Percentiles rank a stretch among this genome's conserved stretches.
phyloP scores from a whole-genome alignment of 257 asterid genomes.

The Plantago major region DNA sequence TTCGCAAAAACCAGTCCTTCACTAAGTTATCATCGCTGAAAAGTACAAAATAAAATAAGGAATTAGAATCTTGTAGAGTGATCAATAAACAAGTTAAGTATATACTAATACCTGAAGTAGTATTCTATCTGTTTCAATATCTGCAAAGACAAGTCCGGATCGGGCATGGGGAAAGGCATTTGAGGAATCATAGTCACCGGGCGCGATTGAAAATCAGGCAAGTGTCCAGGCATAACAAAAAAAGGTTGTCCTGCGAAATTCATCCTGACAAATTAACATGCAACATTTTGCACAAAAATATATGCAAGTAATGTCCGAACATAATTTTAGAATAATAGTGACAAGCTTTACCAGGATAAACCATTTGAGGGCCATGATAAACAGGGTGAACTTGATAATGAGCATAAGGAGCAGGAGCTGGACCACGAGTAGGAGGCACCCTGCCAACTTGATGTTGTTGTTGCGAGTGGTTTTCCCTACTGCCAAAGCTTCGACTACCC shows the following conservation, averaged over 20 bases:
- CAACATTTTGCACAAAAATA: neutral
- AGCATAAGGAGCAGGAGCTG: slow-evolving; percentile 39
- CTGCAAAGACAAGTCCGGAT: slow-evolving; percentile 50
- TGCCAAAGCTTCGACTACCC: slow-evolving; percentile 46
- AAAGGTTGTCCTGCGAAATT: slow-evolving; percentile 33
- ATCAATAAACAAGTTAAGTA: too few relatives aligned
- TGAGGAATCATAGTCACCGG: slow-evolving; percentile 27
- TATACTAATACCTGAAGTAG: slow-evolving; percentile 72
- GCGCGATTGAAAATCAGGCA: too few relatives aligned
- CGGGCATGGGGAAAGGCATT: slow-evolving; percentile 39
- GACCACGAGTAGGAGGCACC: slow-evolving; percentile 54
- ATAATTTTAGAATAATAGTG: too few relatives aligned
- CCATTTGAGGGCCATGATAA: slow-evolving; percentile 38
- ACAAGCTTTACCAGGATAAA: slow-evolving; percentile 45
- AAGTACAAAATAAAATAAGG: neutral
- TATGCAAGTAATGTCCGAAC: slow-evolving; percentile 6
- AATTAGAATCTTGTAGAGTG: neutral
- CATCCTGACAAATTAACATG: slow-evolving; percentile 17
- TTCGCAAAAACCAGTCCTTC: slow-evolving; percentile 54
- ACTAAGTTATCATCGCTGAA: slow-evolving; percentile 62
- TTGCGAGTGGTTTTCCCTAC: slow-evolving; percentile 49
- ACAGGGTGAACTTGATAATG: slow-evolving; percentile 34
- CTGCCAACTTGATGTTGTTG: slow-evolving; percentile 42
- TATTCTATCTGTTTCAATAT: slow-evolving; percentile 63
- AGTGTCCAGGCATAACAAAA: too few relatives aligned